A percentile compares a stretch with the other conserved stretches of the same genome.
phyloP scores from a whole-genome alignment of 345 rosid species.

The Excoecaria cochinchinensis region DNA sequence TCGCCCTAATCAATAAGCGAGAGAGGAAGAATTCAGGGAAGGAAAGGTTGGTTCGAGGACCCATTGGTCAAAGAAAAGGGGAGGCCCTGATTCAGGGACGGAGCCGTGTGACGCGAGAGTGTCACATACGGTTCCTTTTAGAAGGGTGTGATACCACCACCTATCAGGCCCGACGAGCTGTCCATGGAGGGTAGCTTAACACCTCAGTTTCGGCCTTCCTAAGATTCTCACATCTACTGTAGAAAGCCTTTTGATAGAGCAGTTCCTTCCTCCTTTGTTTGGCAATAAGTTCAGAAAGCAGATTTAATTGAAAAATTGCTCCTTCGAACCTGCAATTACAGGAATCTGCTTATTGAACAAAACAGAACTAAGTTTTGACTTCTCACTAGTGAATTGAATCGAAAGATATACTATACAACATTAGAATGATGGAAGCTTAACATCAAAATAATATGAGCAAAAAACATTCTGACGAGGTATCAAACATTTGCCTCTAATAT shows the following conservation, averaged over 20 bases:
- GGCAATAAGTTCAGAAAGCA: too few relatives aligned
- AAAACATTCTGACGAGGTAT: not conserved
- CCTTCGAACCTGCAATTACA: constrained; percentile 48
- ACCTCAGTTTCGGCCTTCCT: too few relatives aligned
- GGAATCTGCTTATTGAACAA: not conserved
- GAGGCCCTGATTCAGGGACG: not conserved
- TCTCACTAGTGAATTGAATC: not conserved
- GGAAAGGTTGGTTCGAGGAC: constrained; percentile 1
- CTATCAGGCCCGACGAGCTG: not conserved
- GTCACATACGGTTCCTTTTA: not conserved
- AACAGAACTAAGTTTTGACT: not conserved
- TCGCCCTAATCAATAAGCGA: too few relatives aligned
- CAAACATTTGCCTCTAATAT: not conserved
- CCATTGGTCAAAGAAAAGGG: not conserved
- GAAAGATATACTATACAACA: too few relatives aligned
- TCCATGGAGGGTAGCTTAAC: not conserved
- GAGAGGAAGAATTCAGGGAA: not conserved
- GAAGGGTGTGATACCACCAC: constrained; percentile 3
- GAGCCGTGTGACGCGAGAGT: not conserved
- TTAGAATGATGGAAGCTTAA: too few relatives aligned
- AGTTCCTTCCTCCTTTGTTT: too few relatives aligned
- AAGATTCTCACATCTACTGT: too few relatives aligned
- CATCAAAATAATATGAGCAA: not conserved
- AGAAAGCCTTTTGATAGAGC: too few relatives aligned
- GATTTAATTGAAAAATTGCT: constrained; percentile 23